A percentile compares a stretch with the other conserved stretches of the same genome.
These are phyloP conservation scores for Talaromyces amestolkiae DNA, from an alignment of 2,329 filamentous ascomycete species.

Conservation along the genomic window DNA sequence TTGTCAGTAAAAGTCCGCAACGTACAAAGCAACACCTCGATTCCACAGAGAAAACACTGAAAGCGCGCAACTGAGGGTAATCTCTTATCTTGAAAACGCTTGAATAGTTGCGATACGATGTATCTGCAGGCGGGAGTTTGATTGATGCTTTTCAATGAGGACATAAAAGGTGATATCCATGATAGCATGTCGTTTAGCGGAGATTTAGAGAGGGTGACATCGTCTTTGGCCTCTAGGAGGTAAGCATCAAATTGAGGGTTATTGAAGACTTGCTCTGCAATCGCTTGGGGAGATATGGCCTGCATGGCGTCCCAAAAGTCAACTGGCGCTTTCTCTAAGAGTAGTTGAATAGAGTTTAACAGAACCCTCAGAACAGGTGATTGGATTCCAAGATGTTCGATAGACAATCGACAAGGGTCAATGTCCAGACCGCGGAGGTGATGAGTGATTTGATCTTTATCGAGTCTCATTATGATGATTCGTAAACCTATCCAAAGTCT, in stretches of 20 bases:
- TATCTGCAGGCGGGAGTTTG: constrained; percentile 76
- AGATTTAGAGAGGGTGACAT: constrained; percentile 53
- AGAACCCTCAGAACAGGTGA: constrained; percentile 64
- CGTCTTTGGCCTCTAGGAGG: constrained; percentile 52
- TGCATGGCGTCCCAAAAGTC: constrained; percentile 89
- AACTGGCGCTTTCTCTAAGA: constrained; percentile 72
- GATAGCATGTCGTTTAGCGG: constrained; percentile 64
- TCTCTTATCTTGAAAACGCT: constrained; percentile 48
- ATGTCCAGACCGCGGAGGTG: constrained; percentile 76
- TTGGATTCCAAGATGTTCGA: constrained; percentile 66
- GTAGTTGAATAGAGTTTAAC: constrained; percentile 65
- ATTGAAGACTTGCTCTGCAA: constrained; percentile 80
- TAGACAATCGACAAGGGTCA: constrained; percentile 58
- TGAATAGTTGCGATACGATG: constrained; percentile 72
- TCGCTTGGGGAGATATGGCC: constrained; percentile 71
- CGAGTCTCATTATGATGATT: constrained; percentile 70
- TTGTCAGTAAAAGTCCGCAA: constrained; percentile 49
- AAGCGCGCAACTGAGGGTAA: constrained; percentile 44
- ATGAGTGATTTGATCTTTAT: constrained; percentile 71
- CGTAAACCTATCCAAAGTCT: constrained; percentile 77
- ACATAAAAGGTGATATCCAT: constrained; percentile 76
- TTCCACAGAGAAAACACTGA: constrained; percentile 47
- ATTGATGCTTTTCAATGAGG: constrained; percentile 72
- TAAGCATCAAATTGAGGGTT: constrained; percentile 64
- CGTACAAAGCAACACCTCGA: constrained; percentile 46